Base-by-base conservation (phyloP, 345 rosid species). In the Linum trigynum region DNA sequence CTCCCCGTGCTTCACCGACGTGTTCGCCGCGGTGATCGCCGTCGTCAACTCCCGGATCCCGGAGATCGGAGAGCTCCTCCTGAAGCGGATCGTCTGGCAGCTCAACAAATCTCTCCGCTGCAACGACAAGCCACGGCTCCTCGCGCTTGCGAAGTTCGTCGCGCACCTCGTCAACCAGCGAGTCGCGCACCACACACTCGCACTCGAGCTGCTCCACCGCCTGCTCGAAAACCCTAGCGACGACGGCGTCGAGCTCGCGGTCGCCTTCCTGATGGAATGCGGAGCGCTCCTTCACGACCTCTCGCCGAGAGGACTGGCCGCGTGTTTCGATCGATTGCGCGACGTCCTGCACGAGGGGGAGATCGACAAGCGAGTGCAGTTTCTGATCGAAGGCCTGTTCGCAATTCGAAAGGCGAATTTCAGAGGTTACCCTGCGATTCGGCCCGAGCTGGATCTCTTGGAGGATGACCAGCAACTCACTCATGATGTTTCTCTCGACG, bases 321-420 rank as follows among this genome's bases (percentile, higher is more conserved):
- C 17, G 5, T 2, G 7, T n/a, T 56, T 32, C 32, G 37, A 56
- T 16, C 5, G 23, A 7, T 56, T 92, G 71, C 96, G 92, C 53
- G 97, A 94, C 42, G 86, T 92, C 61, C 85, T 94, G 68, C 97
- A 88, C 70, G 99, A 94, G 77, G 99, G 97, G 76, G 96, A 94
- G 79, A 94, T 90, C 12, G 96, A 88, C 70, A 90, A 88, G 76
- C 79, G 97, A 16, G 99, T 94, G 60, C 97, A 90, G 59, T 94
- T 80, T 74, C 69, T 56, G 59, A 56, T 56, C 15, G 59, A 56
- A 56, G 59, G 59, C 15, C 15, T 56, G 9, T 56, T 56, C 37
- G 59, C 59, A 1, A 15, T 56, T 2, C 12, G 59, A 15, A 56
- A 56, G 32, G 59, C 59, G 35, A 56, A 56, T 11, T 56, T 56